phyloP scores from a whole-genome alignment of 1,284 basidiomycete genomes.

The Ustilago curta region DNA sequence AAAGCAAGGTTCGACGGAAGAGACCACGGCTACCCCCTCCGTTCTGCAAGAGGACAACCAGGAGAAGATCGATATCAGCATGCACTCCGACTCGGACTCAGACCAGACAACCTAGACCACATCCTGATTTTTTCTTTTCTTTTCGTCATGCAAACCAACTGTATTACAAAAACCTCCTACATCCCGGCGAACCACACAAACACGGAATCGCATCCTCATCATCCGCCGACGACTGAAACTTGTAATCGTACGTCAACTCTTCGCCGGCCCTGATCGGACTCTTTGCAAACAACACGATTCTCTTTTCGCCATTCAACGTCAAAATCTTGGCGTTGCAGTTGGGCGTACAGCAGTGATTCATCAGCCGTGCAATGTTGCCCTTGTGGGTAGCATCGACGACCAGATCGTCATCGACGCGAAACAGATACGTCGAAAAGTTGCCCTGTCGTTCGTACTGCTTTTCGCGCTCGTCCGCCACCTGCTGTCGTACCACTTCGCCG shows the following conservation, averaged over 20 bases:
- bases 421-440: slow-evolving; percentile 67
- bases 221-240: slow-evolving; percentile 66
- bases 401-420: slow-evolving; percentile 71
- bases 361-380: slow-evolving; percentile 81
- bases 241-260: slow-evolving; percentile 69
- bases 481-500: slow-evolving; percentile 93
- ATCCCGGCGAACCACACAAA: slow-evolving; percentile 70
- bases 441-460: slow-evolving; percentile 82
- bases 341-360: slow-evolving; percentile 89
- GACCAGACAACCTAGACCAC: background rate
- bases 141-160: background rate
- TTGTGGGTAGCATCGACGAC: slow-evolving; percentile 97
- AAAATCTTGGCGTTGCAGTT: slow-evolving; percentile 99
- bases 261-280: slow-evolving; percentile 84
- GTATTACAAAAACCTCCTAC: slow-evolving; percentile 62
- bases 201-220: slow-evolving; percentile 70
- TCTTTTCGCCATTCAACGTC: slow-evolving; percentile 96
- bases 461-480: slow-evolving; percentile 96
- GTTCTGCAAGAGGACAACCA: background rate
- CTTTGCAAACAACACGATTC: slow-evolving; percentile 98
- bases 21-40: background rate
- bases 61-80: slow-evolving; percentile 15
- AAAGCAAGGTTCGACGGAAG: slow-evolving; percentile 10
- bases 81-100: slow-evolving; percentile 17
- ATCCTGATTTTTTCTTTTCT: too few species aligned